Conservation (phyloP, 2,329 filamentous ascomycete species). For the Phialophora verrucosa region DNA sequence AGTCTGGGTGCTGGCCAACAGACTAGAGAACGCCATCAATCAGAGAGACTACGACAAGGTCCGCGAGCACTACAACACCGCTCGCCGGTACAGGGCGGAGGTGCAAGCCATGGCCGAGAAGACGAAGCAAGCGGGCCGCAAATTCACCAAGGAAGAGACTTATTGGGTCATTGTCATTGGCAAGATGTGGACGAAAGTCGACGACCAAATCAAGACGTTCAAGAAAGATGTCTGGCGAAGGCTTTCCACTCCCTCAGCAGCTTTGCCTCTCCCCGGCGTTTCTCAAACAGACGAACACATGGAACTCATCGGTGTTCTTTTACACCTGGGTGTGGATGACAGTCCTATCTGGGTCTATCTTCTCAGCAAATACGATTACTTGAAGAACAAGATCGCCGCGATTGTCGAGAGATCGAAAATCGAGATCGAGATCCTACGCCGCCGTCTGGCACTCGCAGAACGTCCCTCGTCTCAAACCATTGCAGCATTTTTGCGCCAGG, state of each 20-base stretch:
- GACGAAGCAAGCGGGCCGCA: conserved; percentile 55
- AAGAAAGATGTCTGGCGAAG: conserved; percentile 89
- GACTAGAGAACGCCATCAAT: conserved; percentile 82
- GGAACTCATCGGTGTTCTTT: conserved; percentile 82
- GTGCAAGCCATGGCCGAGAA: conserved; percentile 71
- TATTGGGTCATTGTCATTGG: conserved; percentile 87
- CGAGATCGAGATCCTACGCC: conserved; percentile 88
- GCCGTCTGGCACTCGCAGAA: conserved; percentile 75
- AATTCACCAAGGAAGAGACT: conserved; percentile 76
- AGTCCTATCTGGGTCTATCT: conserved; percentile 98
- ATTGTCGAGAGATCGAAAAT: conserved; percentile 85
- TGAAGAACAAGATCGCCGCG: conserved; percentile 81
- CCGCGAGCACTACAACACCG: conserved; percentile 83
- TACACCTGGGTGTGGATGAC: conserved; percentile 94
- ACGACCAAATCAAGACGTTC: conserved; percentile 82
- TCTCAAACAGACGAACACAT: conserved; percentile 79
- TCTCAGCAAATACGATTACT: conserved; percentile 82
- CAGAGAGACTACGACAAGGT: conserved; percentile 87
- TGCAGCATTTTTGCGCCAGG: conserved; percentile 75
- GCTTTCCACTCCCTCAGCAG: conserved; percentile 70
- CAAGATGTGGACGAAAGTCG: conserved; percentile 93
- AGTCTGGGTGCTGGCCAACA: conserved; percentile 78
- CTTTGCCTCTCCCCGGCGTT: conserved; percentile 56
- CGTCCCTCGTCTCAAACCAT: conserved; percentile 72
- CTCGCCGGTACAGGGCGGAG: conserved; percentile 80